phyloP scores from a whole-genome alignment of 371 early-diverging fungal species.

The Parasitella parasitica region DNA sequence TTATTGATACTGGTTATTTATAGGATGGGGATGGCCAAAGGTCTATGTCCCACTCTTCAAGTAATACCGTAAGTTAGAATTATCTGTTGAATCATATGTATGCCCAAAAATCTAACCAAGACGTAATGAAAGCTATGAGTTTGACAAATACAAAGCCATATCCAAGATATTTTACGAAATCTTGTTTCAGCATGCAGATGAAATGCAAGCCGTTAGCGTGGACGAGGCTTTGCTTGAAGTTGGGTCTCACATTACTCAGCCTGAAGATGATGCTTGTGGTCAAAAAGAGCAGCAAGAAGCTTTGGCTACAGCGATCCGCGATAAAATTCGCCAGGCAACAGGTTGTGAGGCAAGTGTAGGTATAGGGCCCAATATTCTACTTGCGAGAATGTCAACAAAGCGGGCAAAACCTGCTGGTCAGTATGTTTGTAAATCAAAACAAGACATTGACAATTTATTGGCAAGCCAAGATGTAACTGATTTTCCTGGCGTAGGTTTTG shows the following conservation, averaged over 20 bases:
- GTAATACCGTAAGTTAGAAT: conserved; percentile 52
- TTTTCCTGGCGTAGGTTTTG: conserved; percentile 37
- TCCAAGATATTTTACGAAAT: conserved; percentile 72
- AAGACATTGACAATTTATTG: conserved; percentile 43
- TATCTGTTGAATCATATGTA: neutral
- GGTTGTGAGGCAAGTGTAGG: conserved; percentile 77
- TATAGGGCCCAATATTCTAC: conserved; percentile 68
- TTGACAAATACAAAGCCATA: conserved; percentile 74
- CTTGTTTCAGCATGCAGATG: conserved; percentile 62
- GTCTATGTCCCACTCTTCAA: conserved; percentile 61
- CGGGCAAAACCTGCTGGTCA: conserved; percentile 84
- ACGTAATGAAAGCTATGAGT: conserved; percentile 72
- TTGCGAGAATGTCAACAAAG: conserved; percentile 78
- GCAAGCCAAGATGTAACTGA: conserved; percentile 36
- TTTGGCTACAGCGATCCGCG: conserved; percentile 27
- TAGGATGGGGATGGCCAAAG: conserved; percentile 53
- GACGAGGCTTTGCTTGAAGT: conserved; percentile 82
- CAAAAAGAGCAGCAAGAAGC: conserved; percentile 25
- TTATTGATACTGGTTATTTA: neutral
- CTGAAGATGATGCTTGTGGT: conserved; percentile 15
- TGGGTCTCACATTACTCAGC: conserved; percentile 39
- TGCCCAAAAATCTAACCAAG: neutral
- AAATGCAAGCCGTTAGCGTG: conserved; percentile 79
- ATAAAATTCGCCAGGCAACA: conserved; percentile 53
- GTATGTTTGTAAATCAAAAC: conserved; percentile 36